Base-by-base conservation (phyloP, 75 land plant genomes). In the Cryptomeria japonica region DNA sequence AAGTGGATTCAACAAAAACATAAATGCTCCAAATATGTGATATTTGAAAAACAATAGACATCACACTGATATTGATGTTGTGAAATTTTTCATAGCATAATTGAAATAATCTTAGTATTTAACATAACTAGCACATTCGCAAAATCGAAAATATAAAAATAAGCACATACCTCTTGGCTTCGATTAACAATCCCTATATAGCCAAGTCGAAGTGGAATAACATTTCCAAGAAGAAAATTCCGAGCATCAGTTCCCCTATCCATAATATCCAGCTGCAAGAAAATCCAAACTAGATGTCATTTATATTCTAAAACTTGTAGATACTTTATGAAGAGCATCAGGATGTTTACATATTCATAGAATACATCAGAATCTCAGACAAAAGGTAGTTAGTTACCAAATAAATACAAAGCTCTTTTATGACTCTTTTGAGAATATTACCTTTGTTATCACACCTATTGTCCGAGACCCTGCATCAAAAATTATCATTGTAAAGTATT, bases 161-260 rank as follows among this genome's bases (percentile, higher is more conserved):
- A 85, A 37, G 28, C 34, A 3, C 19, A 58, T 89, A 91, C 92
- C 92, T 91, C 92, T 76, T 91, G 92, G 78, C 92, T 91, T 80
- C 92, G 86, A 86, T 91, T 91, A 31, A 89, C 92, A 73, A 91
- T 91, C 49, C 92, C 91, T 36, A 91, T 55, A 80, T 91, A 91
- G 49, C 92, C 92, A 87, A 91, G 91, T 49, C 89, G 87, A 61
- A 91, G 85, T 18, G 92, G 92, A 83, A 91, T 79, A 51, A 91
- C 88, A 78, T 87, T 89, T 44, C 92, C 91, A 44, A 91, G 70
- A 37, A 91, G 87, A 34, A 91, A 87, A 22, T 91, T 89, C 22
- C 92, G 87, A 46, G 92, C 92, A 89, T 91, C 89, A 37, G 91
- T 91, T 53, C 92, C 92, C 58, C 92, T 89, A 75, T 91, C 92